These are phyloP conservation scores for Penicillium simplicissimum DNA, from an alignment of 495 filamentous ascomycete species.

Conservation along the genomic window DNA sequence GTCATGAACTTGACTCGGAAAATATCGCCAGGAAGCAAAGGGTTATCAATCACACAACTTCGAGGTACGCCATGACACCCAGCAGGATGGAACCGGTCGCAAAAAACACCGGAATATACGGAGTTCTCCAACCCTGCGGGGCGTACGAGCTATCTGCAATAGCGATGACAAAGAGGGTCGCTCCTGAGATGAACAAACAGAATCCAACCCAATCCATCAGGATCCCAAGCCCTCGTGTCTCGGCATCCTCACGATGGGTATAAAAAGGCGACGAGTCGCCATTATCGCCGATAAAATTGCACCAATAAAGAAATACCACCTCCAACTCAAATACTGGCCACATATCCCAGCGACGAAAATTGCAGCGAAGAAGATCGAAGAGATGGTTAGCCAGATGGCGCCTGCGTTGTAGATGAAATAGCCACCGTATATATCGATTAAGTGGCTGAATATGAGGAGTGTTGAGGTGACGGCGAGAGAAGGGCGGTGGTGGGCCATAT, in stretches of 20 bases:
- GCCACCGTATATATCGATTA: constrained; percentile 78
- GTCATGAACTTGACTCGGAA: constrained; percentile 75
- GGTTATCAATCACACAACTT: constrained; percentile 73
- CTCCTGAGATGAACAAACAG: constrained; percentile 60
- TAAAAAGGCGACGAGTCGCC: constrained; percentile 55
- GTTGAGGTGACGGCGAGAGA: constrained; percentile 73
- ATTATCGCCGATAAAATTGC: constrained; percentile 55
- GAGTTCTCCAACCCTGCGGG: constrained; percentile 67
- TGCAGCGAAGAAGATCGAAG: constrained; percentile 77
- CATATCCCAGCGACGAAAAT: constrained; percentile 77
- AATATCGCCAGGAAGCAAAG: constrained; percentile 72
- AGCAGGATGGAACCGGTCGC: constrained; percentile 59
- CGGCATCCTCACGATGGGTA: constrained; percentile 63
- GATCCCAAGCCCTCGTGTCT: constrained; percentile 46
- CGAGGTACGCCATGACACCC: constrained; percentile 63
- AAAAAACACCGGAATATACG: constrained; percentile 55
- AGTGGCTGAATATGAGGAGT: constrained; percentile 73
- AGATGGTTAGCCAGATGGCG: constrained; percentile 69
- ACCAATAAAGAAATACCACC: constrained; percentile 83
- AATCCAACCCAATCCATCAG: constrained; percentile 75
- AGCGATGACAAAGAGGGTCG: constrained; percentile 74
- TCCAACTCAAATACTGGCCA: constrained; percentile 64
- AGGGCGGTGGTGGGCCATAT: constrained; percentile 84
- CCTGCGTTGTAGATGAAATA: constrained; percentile 69
- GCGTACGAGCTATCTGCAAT: constrained; percentile 75